A percentile compares a stretch with the other conserved stretches of the same genome.
These are phyloP conservation scores for Spizellomyces punctatus DNA, from an alignment of 192 early-diverging fungal genomes.

Conservation along the genomic window DNA sequence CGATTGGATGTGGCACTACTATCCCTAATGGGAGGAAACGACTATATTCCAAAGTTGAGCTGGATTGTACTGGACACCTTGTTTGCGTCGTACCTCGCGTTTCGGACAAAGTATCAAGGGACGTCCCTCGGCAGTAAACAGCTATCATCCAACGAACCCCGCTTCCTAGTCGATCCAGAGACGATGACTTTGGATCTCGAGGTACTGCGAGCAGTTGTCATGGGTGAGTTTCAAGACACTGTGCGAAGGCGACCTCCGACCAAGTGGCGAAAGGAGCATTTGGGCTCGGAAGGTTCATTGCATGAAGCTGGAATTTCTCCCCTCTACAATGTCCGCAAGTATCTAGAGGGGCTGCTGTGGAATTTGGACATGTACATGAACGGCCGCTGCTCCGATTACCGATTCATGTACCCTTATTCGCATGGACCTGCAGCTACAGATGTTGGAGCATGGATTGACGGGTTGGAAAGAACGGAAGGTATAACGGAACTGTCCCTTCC, in stretches of 20 bases:
- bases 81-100: neutral
- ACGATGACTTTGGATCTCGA: neutral
- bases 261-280: neutral
- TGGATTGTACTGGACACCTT: constrained; percentile 1
- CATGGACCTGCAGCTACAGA: neutral
- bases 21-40: constrained; percentile 12
- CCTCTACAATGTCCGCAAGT: neutral
- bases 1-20: constrained; percentile 15
- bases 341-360: constrained; percentile 9
- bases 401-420: constrained; percentile 2
- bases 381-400: constrained; percentile 8
- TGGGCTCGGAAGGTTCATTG: neutral
- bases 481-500: constrained; percentile 1
- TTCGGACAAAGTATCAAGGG: neutral
- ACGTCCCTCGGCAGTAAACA: too few species aligned
- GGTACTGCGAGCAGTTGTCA: neutral
- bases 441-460: neutral
- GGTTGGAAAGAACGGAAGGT: neutral
- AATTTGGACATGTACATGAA: constrained; percentile 16
- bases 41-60: constrained; percentile 6
- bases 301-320: neutral
- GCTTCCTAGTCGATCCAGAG: neutral
- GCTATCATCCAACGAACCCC: too few species aligned
- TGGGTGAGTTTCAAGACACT: neutral
- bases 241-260: neutral